A percentile compares a stretch with the other conserved stretches of the same genome.
phyloP scores from a whole-genome alignment of 805 yeast species.

The Pichia nakasei region DNA sequence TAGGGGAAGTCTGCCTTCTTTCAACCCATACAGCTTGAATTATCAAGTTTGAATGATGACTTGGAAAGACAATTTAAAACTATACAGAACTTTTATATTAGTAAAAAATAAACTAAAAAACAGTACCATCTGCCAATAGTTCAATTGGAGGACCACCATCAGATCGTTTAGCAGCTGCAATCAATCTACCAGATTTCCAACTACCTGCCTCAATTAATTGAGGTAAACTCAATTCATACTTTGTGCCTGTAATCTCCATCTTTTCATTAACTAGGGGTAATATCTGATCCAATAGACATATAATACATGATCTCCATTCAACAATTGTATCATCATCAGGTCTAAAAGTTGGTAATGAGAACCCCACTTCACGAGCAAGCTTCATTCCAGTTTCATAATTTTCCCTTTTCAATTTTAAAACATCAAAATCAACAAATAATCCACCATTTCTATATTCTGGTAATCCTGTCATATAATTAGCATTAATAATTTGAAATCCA shows the following conservation, averaged over 20 bases:
- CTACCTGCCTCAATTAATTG: constrained; percentile 62
- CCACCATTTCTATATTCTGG: constrained; percentile 65
- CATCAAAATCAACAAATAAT: constrained; percentile 46
- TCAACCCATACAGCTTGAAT: too few relatives aligned
- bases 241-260: constrained; percentile 26
- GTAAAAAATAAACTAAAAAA: too few relatives aligned
- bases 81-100: too few relatives aligned
- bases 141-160: constrained; percentile 56
- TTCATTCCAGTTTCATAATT: constrained; percentile 30
- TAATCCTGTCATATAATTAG: constrained; percentile 41
- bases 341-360: constrained; percentile 43
- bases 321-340: constrained; percentile 54
- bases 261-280: constrained; percentile 43
- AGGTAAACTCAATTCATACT: constrained; percentile 35
- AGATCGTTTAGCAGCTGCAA: constrained; percentile 44
- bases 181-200: constrained; percentile 58
- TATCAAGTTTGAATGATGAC: too few relatives aligned
- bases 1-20: too few relatives aligned
- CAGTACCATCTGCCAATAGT: constrained; percentile 55
- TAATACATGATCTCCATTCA: constrained; percentile 59
- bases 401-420: constrained; percentile 39
- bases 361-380: constrained; percentile 25
- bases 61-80: too few relatives aligned
- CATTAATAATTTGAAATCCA: constrained; percentile 30
- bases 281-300: constrained; percentile 46